A percentile compares a stretch with the other conserved stretches of the same genome.
These are phyloP conservation scores for Hypoxylon rubiginosum DNA, from an alignment of 2,329 filamentous ascomycete species.

Conservation along the genomic window DNA sequence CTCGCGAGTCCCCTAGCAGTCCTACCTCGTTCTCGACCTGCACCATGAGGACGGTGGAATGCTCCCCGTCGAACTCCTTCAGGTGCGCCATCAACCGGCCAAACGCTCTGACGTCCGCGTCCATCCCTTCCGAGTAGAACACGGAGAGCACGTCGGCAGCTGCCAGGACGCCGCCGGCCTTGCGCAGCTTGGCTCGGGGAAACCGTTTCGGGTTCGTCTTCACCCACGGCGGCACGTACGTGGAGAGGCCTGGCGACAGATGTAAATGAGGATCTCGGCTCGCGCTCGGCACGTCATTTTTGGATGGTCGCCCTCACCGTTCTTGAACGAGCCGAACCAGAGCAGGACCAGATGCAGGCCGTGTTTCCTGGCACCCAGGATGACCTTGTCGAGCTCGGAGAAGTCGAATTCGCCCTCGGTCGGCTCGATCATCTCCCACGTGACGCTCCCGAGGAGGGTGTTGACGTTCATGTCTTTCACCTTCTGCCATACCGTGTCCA, in stretches of 20 bases:
- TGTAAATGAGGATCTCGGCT: neutral
- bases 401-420: constrained; percentile 3
- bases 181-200: constrained; percentile 9
- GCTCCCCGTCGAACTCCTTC: constrained; percentile 1
- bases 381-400: constrained; percentile 18
- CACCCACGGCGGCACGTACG: constrained; percentile 15
- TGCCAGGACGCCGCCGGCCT: constrained; percentile 5
- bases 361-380: constrained; percentile 6
- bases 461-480: constrained; percentile 7
- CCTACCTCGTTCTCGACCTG: constrained; percentile 9
- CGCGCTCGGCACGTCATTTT: neutral
- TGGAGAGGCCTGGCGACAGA: constrained; percentile 10
- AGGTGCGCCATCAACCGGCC: constrained; percentile 1
- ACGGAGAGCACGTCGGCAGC: constrained; percentile 9
- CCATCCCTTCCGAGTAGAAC: neutral
- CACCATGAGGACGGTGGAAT: constrained; percentile 8
- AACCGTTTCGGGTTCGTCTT: constrained; percentile 10
- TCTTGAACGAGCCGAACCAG: constrained; percentile 20
- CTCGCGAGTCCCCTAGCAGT: constrained; percentile 9
- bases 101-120: constrained; percentile 1
- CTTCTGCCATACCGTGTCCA: constrained; percentile 10
- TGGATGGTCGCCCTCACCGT: constrained; percentile 1
- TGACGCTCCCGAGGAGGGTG: constrained; percentile 8
- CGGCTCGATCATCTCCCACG: constrained; percentile 15
- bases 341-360: constrained; percentile 11